Evolutionary conservation across 805 yeast species (phyloP).

Genomic region (Scheffersomyces amazonensis): DNA sequence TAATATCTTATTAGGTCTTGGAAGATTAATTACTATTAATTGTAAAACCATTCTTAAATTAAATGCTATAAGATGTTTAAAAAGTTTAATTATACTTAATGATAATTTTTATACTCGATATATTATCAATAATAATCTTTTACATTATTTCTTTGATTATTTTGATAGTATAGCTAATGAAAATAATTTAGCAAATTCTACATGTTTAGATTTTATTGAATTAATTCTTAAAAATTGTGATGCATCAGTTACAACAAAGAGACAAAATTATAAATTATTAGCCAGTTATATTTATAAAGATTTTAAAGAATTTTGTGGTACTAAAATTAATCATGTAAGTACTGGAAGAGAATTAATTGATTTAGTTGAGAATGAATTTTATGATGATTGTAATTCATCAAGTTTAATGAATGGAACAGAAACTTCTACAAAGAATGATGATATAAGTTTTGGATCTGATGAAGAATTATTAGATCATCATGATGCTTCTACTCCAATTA

Average conservation of each 20-base stretch:
- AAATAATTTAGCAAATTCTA: conserved; percentile 70
- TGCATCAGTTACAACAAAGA: conserved; percentile 6
- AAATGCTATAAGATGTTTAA: conserved; percentile 68
- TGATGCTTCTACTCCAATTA: conserved; percentile 27
- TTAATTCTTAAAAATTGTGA: conserved; percentile 28
- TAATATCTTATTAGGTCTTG: conserved; percentile 54
- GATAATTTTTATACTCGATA: conserved; percentile 59
- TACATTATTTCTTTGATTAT: conserved; percentile 47
- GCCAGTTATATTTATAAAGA: conserved; percentile 27
- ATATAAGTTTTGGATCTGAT: conserved; percentile 16
- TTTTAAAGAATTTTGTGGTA: conserved; percentile 19
- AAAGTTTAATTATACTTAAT: conserved; percentile 57
- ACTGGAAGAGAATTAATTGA: conserved; percentile 24
- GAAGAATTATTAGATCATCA: conserved; percentile 15
- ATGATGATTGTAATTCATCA: conserved; percentile 2
- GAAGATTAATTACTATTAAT: conserved; percentile 40
- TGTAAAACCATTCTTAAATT: conserved; percentile 55
- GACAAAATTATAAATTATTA: conserved; percentile 24
- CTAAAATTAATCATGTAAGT: conserved; percentile 24
- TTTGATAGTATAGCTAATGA: conserved; percentile 45
- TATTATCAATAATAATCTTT: conserved; percentile 53
- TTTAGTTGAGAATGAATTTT: conserved; percentile 17
- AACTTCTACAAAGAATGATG: conserved; percentile 14
- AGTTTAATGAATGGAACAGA: conserved; percentile 1
- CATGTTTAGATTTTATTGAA: conserved; percentile 68